phyloP scores from a whole-genome alignment of 495 filamentous ascomycete species.

The Penicillium crystallinum region DNA sequence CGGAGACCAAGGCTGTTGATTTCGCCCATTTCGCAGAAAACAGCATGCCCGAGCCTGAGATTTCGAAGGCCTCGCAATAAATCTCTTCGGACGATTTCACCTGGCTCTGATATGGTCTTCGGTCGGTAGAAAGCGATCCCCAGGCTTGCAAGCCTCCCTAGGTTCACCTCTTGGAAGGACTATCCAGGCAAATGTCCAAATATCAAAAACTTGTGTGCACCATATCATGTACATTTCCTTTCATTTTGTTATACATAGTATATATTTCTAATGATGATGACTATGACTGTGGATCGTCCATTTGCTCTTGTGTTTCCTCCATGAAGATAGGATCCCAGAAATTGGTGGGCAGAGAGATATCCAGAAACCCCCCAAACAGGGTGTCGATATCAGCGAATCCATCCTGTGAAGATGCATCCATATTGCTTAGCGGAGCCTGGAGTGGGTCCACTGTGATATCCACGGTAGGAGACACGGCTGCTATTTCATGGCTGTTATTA shows the following conservation, averaged over 20 bases:
- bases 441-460: neutral
- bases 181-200: neutral
- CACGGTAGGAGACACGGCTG: neutral
- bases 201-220: neutral
- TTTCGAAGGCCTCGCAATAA: neutral
- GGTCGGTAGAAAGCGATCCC: too few species aligned
- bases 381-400: constrained; percentile 38
- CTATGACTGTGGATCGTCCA: constrained; percentile 1
- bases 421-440: constrained; percentile 1
- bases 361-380: constrained; percentile 38
- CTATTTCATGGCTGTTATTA: neutral
- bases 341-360: constrained; percentile 38
- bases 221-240: constrained; percentile 6
- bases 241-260: constrained; percentile 2
- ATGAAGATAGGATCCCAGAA: constrained; percentile 43
- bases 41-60: neutral
- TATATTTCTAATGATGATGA: constrained; percentile 12
- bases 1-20: constrained; percentile 26
- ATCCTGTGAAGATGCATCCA: constrained; percentile 9
- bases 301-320: constrained; percentile 6
- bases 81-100: neutral
- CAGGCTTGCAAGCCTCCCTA: neutral
- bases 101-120: neutral
- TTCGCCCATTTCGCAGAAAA: constrained; percentile 21
- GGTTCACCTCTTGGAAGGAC: neutral